phyloP scores from a whole-genome alignment of 805 yeast species.

The Zygoascus tannicola region DNA sequence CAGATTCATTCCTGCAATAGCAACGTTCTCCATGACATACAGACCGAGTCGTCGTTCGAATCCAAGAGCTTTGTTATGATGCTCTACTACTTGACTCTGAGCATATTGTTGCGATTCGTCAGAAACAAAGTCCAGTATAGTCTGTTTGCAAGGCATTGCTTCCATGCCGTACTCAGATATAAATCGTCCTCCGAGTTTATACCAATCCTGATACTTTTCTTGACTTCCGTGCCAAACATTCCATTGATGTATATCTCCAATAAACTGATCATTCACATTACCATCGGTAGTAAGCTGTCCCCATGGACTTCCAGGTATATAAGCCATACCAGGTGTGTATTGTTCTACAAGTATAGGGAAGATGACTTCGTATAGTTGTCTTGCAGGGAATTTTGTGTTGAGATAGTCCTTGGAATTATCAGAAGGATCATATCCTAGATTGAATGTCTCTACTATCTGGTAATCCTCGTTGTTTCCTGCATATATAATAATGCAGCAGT shows the following conservation, averaged over 20 bases:
- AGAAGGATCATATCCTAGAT: slow-evolving; percentile 25
- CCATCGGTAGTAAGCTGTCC: slow-evolving; percentile 26
- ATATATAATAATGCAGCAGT: slow-evolving; percentile 32
- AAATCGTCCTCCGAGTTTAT: slow-evolving; percentile 38
- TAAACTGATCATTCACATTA: slow-evolving; percentile 29
- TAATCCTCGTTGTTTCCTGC: slow-evolving; percentile 44
- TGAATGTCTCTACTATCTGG: slow-evolving; percentile 33
- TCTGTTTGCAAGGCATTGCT: slow-evolving; percentile 34
- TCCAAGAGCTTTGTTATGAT: slow-evolving; percentile 42
- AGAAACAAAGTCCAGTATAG: slow-evolving; percentile 32
- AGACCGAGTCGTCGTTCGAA: slow-evolving; percentile 38
- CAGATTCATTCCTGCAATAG: slow-evolving; percentile 26
- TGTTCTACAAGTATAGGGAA: slow-evolving; percentile 31
- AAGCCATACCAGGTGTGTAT: slow-evolving; percentile 25
- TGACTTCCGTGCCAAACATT: slow-evolving; percentile 48
- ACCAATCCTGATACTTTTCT: slow-evolving; percentile 42
- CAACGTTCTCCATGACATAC: slow-evolving; percentile 39
- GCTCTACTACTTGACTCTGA: slow-evolving; percentile 36
- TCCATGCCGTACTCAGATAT: slow-evolving; percentile 49
- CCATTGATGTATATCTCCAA: slow-evolving; percentile 48
- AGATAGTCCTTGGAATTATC: slow-evolving; percentile 12
- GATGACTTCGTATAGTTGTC: slow-evolving; percentile 33
- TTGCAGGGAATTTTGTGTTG: slow-evolving; percentile 33
- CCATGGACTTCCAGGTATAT: slow-evolving; percentile 43
- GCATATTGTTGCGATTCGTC: slow-evolving; percentile 35